Base-by-base conservation (phyloP, 2,329 filamentous ascomycete species). In the Amauroascus niger region DNA sequence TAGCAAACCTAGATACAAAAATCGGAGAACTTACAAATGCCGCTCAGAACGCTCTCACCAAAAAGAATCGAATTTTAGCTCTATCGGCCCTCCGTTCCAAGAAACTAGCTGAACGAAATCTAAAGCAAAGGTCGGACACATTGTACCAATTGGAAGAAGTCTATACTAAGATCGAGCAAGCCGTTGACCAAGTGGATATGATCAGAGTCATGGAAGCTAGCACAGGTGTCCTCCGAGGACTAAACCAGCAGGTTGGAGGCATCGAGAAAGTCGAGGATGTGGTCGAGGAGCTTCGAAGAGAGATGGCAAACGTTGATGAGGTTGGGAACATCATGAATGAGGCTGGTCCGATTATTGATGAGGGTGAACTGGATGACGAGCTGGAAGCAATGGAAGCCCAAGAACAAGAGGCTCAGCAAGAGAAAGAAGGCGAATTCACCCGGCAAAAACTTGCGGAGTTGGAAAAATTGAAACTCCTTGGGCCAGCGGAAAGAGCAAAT, bases 311-410 rank as follows among this genome's bases (percentile, higher is more conserved):
- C 61, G 82, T 85, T 22, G 89, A 96, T 64, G 91, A 97, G 71
- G 80, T 97, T 20, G 81, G 82, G 26, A 80, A 78, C 53, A 83
- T 91, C 39, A 78, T 97, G 58, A 82, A 83, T 50, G 88, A 93
- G 59, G 76, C 72, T 11, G 65, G 62, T 39, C 68, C 60, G 52
- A 69, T 65, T 58, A 75, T 95, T 30, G 88, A 95, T 66, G 90
- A 95, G 64, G 77, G 65, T 18, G 90, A 94, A 67, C 81, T 97
- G 53, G 89, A 96, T 61, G 86, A 91, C 56, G 91, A 96, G 72
- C 77, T 97, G 45, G 85, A 86, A 60, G 83, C 77, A 2, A 73
- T 98, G 72, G 83, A 90, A 69, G 73, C 74, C 63, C 78, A 79
- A 64, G 76, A 80, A 54, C 66, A 63, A 56, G 66, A 75, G 62